Conservation (phyloP, 108 stramenopile genomes). For the Cyclotella baltica region DNA sequence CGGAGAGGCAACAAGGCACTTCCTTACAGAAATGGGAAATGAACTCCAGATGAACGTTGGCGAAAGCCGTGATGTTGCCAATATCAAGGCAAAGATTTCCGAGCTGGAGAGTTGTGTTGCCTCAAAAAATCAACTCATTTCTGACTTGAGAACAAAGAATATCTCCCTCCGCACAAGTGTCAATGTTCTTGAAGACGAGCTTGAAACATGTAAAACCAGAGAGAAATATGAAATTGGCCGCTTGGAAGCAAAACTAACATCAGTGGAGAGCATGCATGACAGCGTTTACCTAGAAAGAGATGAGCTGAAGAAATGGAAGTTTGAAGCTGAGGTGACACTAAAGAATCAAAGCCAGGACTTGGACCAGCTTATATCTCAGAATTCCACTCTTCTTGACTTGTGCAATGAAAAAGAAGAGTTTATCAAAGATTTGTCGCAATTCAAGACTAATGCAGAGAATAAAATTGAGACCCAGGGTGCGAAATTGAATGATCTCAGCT, state of each 20-base stretch:
- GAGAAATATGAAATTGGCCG: conserved; percentile 12
- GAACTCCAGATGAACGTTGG: not conserved
- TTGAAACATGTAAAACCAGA: not conserved
- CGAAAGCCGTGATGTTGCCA: not conserved
- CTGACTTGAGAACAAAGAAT: not conserved
- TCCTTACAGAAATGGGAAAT: not conserved
- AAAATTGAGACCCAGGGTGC: not conserved
- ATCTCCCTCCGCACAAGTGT: not conserved
- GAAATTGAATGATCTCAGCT: conserved; percentile 1
- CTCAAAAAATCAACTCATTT: not conserved
- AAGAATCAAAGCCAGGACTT: not conserved
- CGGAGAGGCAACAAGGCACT: conserved; percentile 1
- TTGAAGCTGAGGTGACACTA: not conserved
- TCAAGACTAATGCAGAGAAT: not conserved
- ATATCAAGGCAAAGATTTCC: not conserved
- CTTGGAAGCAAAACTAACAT: conserved; percentile 7
- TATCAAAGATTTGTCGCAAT: not conserved
- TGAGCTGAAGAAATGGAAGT: conserved; percentile 15
- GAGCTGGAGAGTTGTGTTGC: not conserved
- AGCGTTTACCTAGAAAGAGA: not conserved
- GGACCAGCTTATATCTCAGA: not conserved
- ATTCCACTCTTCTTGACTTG: not conserved
- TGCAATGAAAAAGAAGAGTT: conserved; percentile 6
- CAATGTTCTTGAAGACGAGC: conserved; percentile 7
- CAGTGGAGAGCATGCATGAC: not conserved